Evolutionary conservation across 441 rosid genomes (phyloP).

Genomic region (Isatis lusitanica): DNA sequence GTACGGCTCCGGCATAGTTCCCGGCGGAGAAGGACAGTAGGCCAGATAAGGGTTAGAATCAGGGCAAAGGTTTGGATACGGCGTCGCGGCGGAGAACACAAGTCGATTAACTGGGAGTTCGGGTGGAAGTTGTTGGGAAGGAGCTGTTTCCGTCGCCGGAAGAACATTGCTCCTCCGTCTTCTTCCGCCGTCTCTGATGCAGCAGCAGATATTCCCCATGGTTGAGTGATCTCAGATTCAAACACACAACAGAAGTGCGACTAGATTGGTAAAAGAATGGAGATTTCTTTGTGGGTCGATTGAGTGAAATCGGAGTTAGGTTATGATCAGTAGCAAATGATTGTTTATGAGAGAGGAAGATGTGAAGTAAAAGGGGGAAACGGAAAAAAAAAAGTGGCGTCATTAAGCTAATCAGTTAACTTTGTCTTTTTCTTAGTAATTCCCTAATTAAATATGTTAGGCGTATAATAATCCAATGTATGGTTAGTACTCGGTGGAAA

Average conservation of each 20-base stretch:
- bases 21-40: slow-evolving; percentile 31
- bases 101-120: background rate
- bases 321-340: background rate
- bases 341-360: no score
- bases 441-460: no score
- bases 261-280: no score
- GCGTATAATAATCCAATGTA: no score
- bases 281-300: no score
- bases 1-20: slow-evolving; percentile 50
- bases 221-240: background rate
- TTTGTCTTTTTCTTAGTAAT: no score
- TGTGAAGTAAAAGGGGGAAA: background rate
- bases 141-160: slow-evolving; percentile 39
- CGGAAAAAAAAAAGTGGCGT: background rate
- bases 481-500: no score
- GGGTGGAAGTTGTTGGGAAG: slow-evolving; percentile 9
- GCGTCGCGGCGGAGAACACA: slow-evolving; percentile 49
- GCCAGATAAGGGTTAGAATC: background rate
- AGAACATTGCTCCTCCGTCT: slow-evolving; percentile 46
- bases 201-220: slow-evolving; percentile 69
- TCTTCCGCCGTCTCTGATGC: slow-evolving; percentile 40
- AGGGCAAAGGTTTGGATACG: slow-evolving; percentile 43
- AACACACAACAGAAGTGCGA: background rate
- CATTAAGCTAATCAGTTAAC: no score
- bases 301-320: background rate